Percentiles rank a stretch among this genome's conserved stretches.
phyloP scores from a whole-genome alignment of 2,329 filamentous ascomycete genomes.

The Hirsutella thompsonii region DNA sequence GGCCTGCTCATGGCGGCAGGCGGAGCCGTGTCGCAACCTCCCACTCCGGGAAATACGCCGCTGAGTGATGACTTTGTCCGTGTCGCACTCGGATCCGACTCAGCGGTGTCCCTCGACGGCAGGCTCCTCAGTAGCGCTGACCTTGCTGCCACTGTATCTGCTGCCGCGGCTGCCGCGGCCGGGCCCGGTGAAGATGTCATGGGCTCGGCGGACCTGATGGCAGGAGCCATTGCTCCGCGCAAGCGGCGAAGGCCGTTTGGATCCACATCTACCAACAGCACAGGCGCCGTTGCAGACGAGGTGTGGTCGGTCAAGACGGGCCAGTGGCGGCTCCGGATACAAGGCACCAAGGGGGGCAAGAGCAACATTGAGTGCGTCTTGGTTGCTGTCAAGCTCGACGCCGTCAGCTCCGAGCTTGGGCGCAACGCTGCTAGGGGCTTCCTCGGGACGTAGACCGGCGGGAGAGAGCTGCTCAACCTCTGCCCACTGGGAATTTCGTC shows the following conservation, averaged over 20 bases:
- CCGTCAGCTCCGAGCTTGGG: slow-evolving; percentile 49
- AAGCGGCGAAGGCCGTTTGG: slow-evolving; percentile 18
- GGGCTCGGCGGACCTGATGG: background rate
- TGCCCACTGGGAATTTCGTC: too few relatives aligned
- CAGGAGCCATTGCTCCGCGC: slow-evolving; percentile 20
- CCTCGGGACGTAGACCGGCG: slow-evolving; percentile 29
- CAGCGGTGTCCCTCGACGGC: slow-evolving; percentile 47
- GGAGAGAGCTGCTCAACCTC: too few relatives aligned
- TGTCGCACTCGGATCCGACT: slow-evolving; percentile 46
- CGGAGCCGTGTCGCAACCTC: slow-evolving; percentile 46
- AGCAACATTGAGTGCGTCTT: slow-evolving; percentile 56
- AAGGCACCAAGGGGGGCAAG: slow-evolving; percentile 34
- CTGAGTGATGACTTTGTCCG: slow-evolving; percentile 58
- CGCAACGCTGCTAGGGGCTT: slow-evolving; percentile 57
- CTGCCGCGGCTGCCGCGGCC: slow-evolving; percentile 12
- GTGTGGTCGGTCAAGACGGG: slow-evolving; percentile 55
- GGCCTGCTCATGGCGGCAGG: slow-evolving; percentile 55
- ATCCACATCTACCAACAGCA: slow-evolving; percentile 15
- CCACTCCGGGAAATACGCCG: slow-evolving; percentile 56
- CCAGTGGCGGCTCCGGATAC: slow-evolving; percentile 61
- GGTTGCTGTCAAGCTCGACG: slow-evolving; percentile 65
- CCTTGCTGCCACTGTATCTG: slow-evolving; percentile 10
- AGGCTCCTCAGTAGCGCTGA: slow-evolving; percentile 21
- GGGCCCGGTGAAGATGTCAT: background rate
- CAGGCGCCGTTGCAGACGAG: slow-evolving; percentile 20